Evolutionary conservation across 2,329 filamentous ascomycete species (phyloP), one percentile per base, ranked within the genome.

Genomic region (Colletotrichum tropicale): DNA sequence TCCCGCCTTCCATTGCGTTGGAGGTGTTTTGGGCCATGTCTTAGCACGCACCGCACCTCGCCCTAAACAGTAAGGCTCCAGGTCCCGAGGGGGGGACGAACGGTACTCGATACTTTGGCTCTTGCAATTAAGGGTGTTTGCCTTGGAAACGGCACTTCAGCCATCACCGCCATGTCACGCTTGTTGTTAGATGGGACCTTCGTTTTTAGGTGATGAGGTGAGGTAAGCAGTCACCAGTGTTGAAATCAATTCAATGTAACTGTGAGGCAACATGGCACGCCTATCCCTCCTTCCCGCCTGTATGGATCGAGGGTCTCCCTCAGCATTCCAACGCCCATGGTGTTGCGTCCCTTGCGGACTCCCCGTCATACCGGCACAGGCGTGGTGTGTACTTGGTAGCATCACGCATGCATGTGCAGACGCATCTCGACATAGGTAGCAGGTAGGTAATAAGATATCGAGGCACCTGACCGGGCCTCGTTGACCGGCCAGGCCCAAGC

Each of bases 1-100:
- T 68, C 66, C 66, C 66, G 66, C 52, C 30, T 67, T 68, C 66
- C 21, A 68, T 28, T 58, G 32, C 43, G 48, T 58, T 68, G n/a
- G 66, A 55, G 52, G 34, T 60, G 66, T 68, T 68, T 62, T 30
- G 62, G 72, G 28, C 52, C 15, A 32, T 66, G 61, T 75, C 68
- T 67, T 62, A 67, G 69, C 68, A 66, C 62, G 15, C 72, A 66
- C 69, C 56, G 38, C 70, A 73, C 43, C 62, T 75, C 32, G 32
- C 70, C 70, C 32, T 36, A 73, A 75, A 21, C 62, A 73, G 64
- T 30, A 64, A 73, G 34, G 73, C 69, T 48, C 60, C 61, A 62
- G 30, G 69, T 70, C 56, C 67, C 36, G 28, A 52, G 26, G 21
- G 52, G 48, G 52, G 5, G 28, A n/a, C 24, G 61, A 21, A 58